These are phyloP conservation scores for Tetrapisispora fleetii DNA, from an alignment of 805 yeast species.

Conservation along the genomic window DNA sequence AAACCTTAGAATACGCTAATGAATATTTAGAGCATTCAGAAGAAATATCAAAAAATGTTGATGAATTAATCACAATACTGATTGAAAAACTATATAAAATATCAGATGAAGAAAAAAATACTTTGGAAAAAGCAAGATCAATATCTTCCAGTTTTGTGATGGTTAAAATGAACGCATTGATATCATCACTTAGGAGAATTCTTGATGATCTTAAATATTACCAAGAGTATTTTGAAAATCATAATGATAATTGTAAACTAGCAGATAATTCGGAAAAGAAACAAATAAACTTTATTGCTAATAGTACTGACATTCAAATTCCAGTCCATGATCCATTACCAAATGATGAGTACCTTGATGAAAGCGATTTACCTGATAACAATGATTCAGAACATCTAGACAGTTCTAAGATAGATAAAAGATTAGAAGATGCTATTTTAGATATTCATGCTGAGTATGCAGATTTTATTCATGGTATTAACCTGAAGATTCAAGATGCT, in stretches of 20 bases:
- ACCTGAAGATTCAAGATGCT: constrained; percentile 14
- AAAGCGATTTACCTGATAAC: not conserved
- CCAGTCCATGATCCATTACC: not conserved
- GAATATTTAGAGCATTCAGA: constrained; percentile 24
- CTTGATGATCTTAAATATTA: constrained; percentile 6
- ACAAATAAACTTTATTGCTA: constrained; percentile 8
- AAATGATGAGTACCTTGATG: not conserved
- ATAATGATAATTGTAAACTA: not conserved
- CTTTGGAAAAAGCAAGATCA: constrained; percentile 13
- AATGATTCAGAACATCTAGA: not conserved
- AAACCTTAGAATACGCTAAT: constrained; percentile 22
- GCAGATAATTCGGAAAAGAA: not conserved
- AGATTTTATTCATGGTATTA: constrained; percentile 19
- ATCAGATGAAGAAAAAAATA: constrained; percentile 13
- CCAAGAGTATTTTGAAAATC: constrained; percentile 1
- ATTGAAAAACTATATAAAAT: constrained; percentile 3
- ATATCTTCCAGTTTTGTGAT: constrained; percentile 19
- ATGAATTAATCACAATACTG: constrained; percentile 11
- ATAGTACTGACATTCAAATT: constrained; percentile 13
- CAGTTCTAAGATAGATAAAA: constrained; percentile 14
- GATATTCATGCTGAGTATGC: constrained; percentile 24
- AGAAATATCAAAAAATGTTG: constrained; percentile 14
- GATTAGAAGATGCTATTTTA: constrained; percentile 21
- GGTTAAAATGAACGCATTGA: constrained; percentile 23
- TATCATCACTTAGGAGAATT: constrained; percentile 11